A percentile compares a stretch with the other conserved stretches of the same genome.
These are phyloP conservation scores for Sanguinoderma infundibulare DNA, from an alignment of 1,284 basidiomycete species.

Conservation along the genomic window DNA sequence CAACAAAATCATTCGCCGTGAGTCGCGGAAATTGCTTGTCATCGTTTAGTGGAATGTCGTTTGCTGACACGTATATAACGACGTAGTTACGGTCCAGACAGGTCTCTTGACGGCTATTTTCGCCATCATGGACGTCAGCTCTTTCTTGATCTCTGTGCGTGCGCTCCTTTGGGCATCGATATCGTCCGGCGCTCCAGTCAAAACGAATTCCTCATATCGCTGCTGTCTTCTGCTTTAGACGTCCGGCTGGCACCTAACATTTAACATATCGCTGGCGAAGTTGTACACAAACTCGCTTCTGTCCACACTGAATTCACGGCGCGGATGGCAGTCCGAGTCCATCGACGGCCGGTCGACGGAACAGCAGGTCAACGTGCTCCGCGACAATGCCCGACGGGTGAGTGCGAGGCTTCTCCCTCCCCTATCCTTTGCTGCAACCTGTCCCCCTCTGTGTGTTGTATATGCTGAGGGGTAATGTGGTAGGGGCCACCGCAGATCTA, in stretches of 20 bases:
- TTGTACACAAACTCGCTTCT: conserved; percentile 38
- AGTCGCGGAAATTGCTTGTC: not conserved
- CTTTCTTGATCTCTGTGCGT: not conserved
- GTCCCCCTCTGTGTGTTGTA: not conserved
- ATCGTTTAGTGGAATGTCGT: not conserved
- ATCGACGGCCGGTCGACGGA: not conserved
- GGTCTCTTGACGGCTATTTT: not conserved
- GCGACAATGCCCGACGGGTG: not conserved
- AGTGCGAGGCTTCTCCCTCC: not conserved
- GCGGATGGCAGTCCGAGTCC: not conserved
- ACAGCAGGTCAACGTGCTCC: not conserved
- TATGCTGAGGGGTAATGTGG: too few species aligned
- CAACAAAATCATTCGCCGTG: not conserved
- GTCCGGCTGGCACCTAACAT: conserved; percentile 31
- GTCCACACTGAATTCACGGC: conserved; percentile 35
- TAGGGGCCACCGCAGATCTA: conserved; percentile 28
- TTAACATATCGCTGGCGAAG: conserved; percentile 36
- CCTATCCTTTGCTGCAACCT: too few species aligned
- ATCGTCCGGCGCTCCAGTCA: not conserved
- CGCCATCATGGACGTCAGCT: not conserved
- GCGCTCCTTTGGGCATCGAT: too few species aligned
- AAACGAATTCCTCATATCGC: too few species aligned
- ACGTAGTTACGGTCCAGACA: not conserved
- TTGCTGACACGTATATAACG: not conserved
- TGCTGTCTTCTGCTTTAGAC: not conserved